Evolutionary conservation across 2,329 filamentous ascomycete species (phyloP).

Genomic region (Pseudocercospora macadamiae): DNA sequence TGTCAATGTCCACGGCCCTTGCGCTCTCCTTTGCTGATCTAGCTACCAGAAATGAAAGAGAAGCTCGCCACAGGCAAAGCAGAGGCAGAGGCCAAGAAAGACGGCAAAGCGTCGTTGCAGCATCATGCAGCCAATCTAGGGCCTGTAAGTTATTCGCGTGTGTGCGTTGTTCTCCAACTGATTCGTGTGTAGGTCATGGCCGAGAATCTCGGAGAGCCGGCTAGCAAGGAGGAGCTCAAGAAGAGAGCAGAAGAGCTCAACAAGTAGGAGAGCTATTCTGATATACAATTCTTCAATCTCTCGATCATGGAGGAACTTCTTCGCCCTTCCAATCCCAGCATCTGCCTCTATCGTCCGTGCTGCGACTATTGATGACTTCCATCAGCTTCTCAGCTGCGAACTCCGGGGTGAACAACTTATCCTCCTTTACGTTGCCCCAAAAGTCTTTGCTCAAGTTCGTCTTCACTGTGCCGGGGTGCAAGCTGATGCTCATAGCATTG

Average conservation of each 20-base stretch:
- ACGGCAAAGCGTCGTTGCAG: conserved; percentile 36
- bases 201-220: conserved; percentile 48
- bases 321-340: conserved; percentile 72
- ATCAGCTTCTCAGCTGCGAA: conserved; percentile 68
- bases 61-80: conserved; percentile 23
- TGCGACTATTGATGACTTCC: conserved; percentile 57
- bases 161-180: neutral
- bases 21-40: neutral
- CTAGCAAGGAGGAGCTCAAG: conserved; percentile 54
- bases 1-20: no score
- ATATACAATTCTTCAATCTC: neutral
- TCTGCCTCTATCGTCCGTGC: conserved; percentile 58
- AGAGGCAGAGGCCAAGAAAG: conserved; percentile 24
- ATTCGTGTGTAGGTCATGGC: conserved; percentile 33
- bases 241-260: conserved; percentile 55
- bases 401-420: conserved; percentile 68
- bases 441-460: conserved; percentile 74
- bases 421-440: conserved; percentile 65
- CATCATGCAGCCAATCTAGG: conserved; percentile 50
- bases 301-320: conserved; percentile 59
- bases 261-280: conserved; percentile 39
- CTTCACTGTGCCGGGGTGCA: conserved; percentile 81
- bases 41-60: conserved; percentile 26
- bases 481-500: conserved; percentile 67
- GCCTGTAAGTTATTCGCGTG: conserved; percentile 37